A percentile compares a stretch with the other conserved stretches of the same genome.
These are phyloP conservation scores for Thalassiosira ordinaria DNA, from an alignment of 352 stramenopile species.

Conservation along the genomic window DNA sequence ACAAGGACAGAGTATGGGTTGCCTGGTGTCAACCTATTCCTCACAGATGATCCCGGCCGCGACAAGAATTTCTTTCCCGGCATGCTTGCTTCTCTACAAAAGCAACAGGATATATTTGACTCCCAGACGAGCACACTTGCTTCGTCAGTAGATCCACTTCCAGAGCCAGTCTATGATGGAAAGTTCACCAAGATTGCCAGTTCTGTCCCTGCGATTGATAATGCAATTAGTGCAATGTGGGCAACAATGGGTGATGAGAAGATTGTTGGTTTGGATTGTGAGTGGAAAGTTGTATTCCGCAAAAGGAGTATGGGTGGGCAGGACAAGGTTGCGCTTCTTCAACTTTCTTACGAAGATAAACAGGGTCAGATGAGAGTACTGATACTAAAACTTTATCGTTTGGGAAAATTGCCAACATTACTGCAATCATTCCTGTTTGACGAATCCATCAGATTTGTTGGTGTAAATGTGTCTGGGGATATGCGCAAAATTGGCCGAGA, in stretches of 20 bases:
- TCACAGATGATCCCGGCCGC: conserved; percentile 43
- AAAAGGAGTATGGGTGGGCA: not conserved
- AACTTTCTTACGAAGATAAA: conserved; percentile 17
- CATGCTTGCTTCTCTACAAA: conserved; percentile 31
- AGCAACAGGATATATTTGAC: conserved; percentile 42
- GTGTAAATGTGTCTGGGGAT: conserved; percentile 49
- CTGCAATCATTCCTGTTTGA: conserved; percentile 26
- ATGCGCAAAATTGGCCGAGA: conserved; percentile 52
- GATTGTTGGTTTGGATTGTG: conserved; percentile 37
- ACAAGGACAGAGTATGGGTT: conserved; percentile 33
- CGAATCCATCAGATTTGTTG: conserved; percentile 39
- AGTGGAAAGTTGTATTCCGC: conserved; percentile 37
- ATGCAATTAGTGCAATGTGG: conserved; percentile 15
- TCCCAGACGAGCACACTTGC: not conserved
- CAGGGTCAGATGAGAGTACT: conserved; percentile 12
- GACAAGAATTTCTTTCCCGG: conserved; percentile 35
- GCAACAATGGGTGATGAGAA: not conserved
- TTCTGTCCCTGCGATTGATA: conserved; percentile 8
- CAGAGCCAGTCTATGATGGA: not conserved
- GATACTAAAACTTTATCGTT: not conserved
- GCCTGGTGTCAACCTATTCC: conserved; percentile 16
- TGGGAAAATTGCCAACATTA: conserved; percentile 2
- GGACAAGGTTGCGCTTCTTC: conserved; percentile 16
- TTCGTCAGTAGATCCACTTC: not conserved
- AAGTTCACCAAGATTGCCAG: not conserved